Percentiles rank a stretch among this genome's conserved stretches.
phyloP scores from a whole-genome alignment of 2,329 filamentous ascomycete genomes.

The Neofusicoccum ribis region DNA sequence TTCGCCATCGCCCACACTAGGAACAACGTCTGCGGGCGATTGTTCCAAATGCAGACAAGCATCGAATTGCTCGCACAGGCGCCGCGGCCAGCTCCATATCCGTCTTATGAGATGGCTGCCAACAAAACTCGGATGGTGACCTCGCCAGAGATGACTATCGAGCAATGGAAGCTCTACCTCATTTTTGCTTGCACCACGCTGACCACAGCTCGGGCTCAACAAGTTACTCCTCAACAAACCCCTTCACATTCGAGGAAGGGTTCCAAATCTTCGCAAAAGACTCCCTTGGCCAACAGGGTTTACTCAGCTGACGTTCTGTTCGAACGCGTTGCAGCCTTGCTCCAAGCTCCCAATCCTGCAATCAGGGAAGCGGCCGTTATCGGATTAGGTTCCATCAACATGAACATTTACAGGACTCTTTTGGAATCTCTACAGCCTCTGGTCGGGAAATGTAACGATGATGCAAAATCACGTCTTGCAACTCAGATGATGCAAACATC shows the following conservation, averaged over 20 bases:
- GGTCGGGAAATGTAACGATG: slow-evolving; percentile 82
- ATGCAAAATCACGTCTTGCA: slow-evolving; percentile 74
- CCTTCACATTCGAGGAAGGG: slow-evolving; percentile 78
- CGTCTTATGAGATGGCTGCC: slow-evolving; percentile 63
- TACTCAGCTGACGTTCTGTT: slow-evolving; percentile 87
- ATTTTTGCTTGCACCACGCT: slow-evolving; percentile 97
- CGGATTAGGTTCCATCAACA: slow-evolving; percentile 91
- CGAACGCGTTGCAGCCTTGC: slow-evolving; percentile 83
- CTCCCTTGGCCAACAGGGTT: slow-evolving; percentile 67
- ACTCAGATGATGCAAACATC: slow-evolving; percentile 29
- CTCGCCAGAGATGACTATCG: slow-evolving; percentile 83
- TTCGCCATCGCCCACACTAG: slow-evolving; percentile 88
- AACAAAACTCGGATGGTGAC: slow-evolving; percentile 60
- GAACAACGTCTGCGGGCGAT: slow-evolving; percentile 87
- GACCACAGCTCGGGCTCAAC: slow-evolving; percentile 73
- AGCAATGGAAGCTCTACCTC: slow-evolving; percentile 97
- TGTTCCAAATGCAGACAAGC: slow-evolving; percentile 87
- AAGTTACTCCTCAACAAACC: slow-evolving; percentile 57
- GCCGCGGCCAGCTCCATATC: slow-evolving; percentile 47
- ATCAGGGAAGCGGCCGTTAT: slow-evolving; percentile 89
- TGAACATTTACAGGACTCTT: slow-evolving; percentile 86
- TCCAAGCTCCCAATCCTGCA: slow-evolving; percentile 75
- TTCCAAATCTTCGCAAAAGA: slow-evolving; percentile 68
- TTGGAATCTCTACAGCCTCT: slow-evolving; percentile 87
- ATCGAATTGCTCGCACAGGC: slow-evolving; percentile 78